Percentiles rank a stretch among this genome's conserved stretches.
These are phyloP conservation scores for Aspergillus sergii DNA, from an alignment of 2,329 filamentous ascomycete genomes.

Conservation along the genomic window DNA sequence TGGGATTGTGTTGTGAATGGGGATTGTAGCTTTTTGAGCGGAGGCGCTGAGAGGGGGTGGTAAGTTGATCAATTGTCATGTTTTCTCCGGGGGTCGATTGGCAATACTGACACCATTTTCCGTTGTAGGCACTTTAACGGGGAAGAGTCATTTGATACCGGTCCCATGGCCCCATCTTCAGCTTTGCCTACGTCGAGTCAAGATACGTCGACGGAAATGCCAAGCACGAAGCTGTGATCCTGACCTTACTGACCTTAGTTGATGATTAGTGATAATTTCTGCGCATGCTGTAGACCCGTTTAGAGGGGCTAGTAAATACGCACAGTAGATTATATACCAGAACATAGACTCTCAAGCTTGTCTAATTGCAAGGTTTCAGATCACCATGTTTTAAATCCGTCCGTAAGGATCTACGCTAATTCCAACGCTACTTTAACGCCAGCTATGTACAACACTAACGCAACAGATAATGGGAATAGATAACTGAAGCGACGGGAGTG, in stretches of 20 bases:
- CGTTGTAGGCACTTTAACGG: slow-evolving; percentile 47
- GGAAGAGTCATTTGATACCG: slow-evolving; percentile 49
- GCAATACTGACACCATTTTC: slow-evolving; percentile 4
- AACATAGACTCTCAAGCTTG: background rate
- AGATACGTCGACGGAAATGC: slow-evolving; percentile 3
- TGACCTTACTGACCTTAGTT: background rate
- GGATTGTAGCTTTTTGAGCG: slow-evolving; percentile 78
- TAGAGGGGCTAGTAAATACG: background rate
- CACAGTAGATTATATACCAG: background rate
- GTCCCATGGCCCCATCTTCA: slow-evolving; percentile 30
- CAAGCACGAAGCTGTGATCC: slow-evolving; percentile 8
- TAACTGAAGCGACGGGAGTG: background rate
- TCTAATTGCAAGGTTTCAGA: background rate
- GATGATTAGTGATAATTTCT: background rate
- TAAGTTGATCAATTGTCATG: slow-evolving; percentile 48
- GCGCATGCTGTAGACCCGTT: background rate
- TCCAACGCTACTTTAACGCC: slow-evolving; percentile 1
- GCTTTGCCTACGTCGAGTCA: slow-evolving; percentile 17
- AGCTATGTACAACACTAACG: slow-evolving; percentile 4
- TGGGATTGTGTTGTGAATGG: slow-evolving; percentile 83
- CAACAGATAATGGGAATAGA: background rate
- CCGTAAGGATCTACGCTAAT: slow-evolving; percentile 6
- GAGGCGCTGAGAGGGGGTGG: slow-evolving; percentile 88
- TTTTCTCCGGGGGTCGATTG: slow-evolving; percentile 31
- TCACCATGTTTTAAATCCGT: background rate